phyloP scores from a whole-genome alignment of 2,329 filamentous ascomycete species.

The Leptographium radiaticola region DNA sequence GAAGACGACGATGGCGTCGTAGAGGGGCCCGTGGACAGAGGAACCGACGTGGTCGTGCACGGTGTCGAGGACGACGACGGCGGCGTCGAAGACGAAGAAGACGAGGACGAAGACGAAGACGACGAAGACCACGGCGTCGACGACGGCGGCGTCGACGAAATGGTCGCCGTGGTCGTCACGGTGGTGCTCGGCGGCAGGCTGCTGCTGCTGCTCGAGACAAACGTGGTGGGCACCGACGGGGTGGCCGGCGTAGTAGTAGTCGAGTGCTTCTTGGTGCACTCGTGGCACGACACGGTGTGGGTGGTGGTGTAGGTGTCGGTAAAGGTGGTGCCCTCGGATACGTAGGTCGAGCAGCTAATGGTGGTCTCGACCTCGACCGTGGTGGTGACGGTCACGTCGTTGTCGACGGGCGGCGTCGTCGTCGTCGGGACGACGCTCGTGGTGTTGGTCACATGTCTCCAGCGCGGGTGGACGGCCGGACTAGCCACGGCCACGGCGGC shows the following conservation, averaged over 20 bases:
- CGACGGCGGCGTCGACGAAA: too few species aligned
- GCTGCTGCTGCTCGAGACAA: not conserved
- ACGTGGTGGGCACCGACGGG: not conserved
- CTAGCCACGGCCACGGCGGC: constrained; percentile 4
- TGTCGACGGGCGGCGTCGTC: not conserved
- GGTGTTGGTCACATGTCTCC: not conserved
- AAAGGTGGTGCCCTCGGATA: constrained; percentile 5
- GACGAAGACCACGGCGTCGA: not conserved
- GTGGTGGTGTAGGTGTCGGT: constrained; percentile 2
- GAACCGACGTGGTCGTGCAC: not conserved
- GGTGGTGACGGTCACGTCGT: not conserved
- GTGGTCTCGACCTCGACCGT: not conserved
- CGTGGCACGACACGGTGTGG: not conserved
- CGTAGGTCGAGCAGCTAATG: not conserved
- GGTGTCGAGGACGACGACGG: too few species aligned
- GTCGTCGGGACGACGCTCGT: constrained; percentile 1
- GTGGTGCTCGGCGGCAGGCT: not conserved
- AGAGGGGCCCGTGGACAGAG: not conserved
- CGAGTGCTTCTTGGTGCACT: not conserved
- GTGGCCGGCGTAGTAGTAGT: not conserved
- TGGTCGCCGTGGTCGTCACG: not conserved
- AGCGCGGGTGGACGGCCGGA: not conserved
- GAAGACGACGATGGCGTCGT: not conserved
- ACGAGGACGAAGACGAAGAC: not conserved
- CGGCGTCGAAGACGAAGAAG: too few species aligned